Evolutionary conservation across 257 asterid species (phyloP), one percentile per base, ranked within the genome.

Genomic region (Misopates orontium): DNA sequence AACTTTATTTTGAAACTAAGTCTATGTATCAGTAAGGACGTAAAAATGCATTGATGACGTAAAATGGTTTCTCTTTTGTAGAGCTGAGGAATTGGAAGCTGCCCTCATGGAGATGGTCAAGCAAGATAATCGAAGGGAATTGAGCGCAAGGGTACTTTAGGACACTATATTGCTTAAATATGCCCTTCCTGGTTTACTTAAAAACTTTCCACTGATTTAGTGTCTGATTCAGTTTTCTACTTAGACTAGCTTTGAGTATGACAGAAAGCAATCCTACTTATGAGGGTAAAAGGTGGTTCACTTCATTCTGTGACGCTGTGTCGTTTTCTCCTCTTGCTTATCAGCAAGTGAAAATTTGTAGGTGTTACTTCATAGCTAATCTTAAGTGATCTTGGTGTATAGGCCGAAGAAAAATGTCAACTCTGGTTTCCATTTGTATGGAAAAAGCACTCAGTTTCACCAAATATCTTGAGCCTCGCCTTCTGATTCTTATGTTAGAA

Each of bases 51-150:
- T 15, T 36, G 39, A 41, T 62, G 66, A n/a, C 44, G 71, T 31
- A 67, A 24, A 24, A 52, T 21, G 70, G 18, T 40, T 56, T 68
- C 56, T 73, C 66, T 61, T 73, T 42, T 70, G 39, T 79, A 88
- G 98, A 82, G 89, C 91, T 53, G 98, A 91, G 75, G 98, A 91
- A 74, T 75, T 91, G 80, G 98, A 91, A 84, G 80, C 91, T 18
- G 98, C 98, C 31, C 83, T 91, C 25, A 77, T 91, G 95, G 98
- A 91, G 82, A 78, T 88, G 74, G 97, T 84, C 76, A 63, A 78
- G 73, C 84, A 85, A 77, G 98, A 91, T 76, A 89, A 91, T 73
- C 80, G 95, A 59, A 88, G 91, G 73, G 86, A 89, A 79, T 69
- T 91, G 70, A 83, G 85, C 75, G 95, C 95, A 49, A 83, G 87